Evolutionary conservation across 176 grass and related monocot genomes (phyloP), one percentile per base, ranked within the genome.

Genomic region (Avena atlantica): DNA sequence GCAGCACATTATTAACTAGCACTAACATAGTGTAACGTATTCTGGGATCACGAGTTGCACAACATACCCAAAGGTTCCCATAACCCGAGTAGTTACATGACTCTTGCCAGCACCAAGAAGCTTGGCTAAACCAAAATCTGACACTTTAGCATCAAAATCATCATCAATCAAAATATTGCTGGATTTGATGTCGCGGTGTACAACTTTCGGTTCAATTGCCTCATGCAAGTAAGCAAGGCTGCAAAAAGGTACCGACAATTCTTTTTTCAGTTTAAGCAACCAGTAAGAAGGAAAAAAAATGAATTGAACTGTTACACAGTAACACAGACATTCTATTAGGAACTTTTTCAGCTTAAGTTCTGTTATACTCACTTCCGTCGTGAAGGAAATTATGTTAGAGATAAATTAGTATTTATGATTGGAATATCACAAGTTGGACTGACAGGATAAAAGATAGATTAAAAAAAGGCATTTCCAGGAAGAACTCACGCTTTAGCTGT

Each of bases 141-240:
- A 95, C 81, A 95, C 91, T 89, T 95, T 95, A 50, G 91, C 87
- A 52, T 93, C 90, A 34, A 95, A 95, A 82, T 95, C 91, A 62
- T 91, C 91, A 86, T 95, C 94, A 62, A 95, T 95, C 89, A 95
- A 91, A 84, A 95, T 95, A 85, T 95, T 95, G 81, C 94, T 95
- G 5, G 91, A 93, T 85, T 95, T 95, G 82, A 95, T 95, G 79
- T 95, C 94, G 78, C 94, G 94, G 75, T 95, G 94, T 61, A 95
- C 94, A 36, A 95, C 94, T 88, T 95, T 95, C 6, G 94, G 94
- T 80, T 95, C 94, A 88, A 95, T 95, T 17, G 94, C 94, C 89
- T 95, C 94, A 6, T 95, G 94, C 83, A 95, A 88, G 87, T 95
- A 95, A 91, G 91, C 91, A 76, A 95, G 91, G 78, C 94, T 95